Conservation (phyloP, 805 yeast genomes). For the Candida nitratophila region DNA sequence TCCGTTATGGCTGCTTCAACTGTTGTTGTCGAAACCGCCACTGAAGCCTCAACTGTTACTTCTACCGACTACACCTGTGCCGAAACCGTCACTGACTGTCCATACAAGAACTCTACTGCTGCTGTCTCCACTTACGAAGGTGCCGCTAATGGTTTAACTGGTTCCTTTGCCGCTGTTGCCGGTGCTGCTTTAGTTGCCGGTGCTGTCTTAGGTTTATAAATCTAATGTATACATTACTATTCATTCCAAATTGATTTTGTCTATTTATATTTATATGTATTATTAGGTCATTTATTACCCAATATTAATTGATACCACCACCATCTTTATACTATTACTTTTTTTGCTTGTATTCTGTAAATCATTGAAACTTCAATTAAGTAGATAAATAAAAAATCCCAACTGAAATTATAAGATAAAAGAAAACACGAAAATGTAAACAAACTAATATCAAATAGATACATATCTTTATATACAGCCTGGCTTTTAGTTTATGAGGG, state of each 20-base stretch:
- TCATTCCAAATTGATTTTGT: background rate
- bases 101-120: slow-evolving; percentile 23
- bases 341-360: too few species aligned
- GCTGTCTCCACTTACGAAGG: slow-evolving; percentile 26
- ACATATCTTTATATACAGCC: too few species aligned
- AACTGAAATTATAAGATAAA: too few species aligned
- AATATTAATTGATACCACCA: too few species aligned
- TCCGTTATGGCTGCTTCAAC: slow-evolving; percentile 27
- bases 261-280: background rate
- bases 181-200: slow-evolving; percentile 26
- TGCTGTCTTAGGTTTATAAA: slow-evolving; percentile 29
- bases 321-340: too few species aligned
- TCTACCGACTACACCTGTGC: slow-evolving; percentile 34
- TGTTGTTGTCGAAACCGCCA: slow-evolving; percentile 22
- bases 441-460: too few species aligned
- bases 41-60: slow-evolving; percentile 28
- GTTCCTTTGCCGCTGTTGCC: slow-evolving; percentile 26
- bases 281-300: background rate
- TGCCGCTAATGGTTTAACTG: slow-evolving; percentile 24
- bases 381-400: too few species aligned
- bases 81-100: slow-evolving; percentile 28
- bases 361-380: too few species aligned
- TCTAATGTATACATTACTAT: background rate
- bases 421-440: too few species aligned
- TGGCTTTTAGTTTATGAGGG: too few species aligned